Conservation (phyloP, 2,329 filamentous ascomycete genomes). For the Fusarium napiforme region DNA sequence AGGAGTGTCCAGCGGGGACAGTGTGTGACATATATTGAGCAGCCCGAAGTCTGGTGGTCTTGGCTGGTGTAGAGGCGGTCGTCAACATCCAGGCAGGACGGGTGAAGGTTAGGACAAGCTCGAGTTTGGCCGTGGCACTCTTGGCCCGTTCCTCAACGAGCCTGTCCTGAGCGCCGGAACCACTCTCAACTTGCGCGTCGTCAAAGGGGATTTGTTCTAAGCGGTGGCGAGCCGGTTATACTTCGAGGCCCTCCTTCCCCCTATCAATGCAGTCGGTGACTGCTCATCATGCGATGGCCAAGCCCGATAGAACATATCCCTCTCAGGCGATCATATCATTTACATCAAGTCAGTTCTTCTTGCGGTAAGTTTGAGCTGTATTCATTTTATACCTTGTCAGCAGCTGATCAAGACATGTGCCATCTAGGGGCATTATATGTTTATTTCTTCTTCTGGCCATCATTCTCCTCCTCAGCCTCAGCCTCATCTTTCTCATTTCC, state of each 20-base stretch:
- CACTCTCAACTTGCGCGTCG: not conserved
- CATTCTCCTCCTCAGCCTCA: constrained; percentile 44
- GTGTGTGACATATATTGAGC: not conserved
- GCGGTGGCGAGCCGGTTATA: not conserved
- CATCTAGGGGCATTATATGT: not conserved
- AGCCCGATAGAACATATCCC: not conserved
- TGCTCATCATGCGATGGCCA: not conserved
- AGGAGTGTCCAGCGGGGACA: not conserved
- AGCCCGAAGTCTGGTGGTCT: not conserved
- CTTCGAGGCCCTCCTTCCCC: rapidly evolving
- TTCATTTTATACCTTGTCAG: constrained; percentile 21
- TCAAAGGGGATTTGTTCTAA: not conserved
- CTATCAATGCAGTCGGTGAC: too few relatives aligned
- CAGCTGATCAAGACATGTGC: not conserved
- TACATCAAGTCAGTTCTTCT: not conserved
- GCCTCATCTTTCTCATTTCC: constrained; percentile 55
- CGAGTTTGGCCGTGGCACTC: not conserved
- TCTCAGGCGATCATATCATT: not conserved
- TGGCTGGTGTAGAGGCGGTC: not conserved
- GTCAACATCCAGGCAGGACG: not conserved
- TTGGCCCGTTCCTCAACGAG: not conserved
- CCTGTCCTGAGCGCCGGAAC: not conserved
- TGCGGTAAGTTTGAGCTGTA: not conserved
- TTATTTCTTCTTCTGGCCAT: constrained; percentile 17
- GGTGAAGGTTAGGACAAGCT: not conserved